A percentile compares a stretch with the other conserved stretches of the same genome.
Conservation (phyloP, 176 grass and related monocot species). For the Calamus simplicifolius region DNA sequence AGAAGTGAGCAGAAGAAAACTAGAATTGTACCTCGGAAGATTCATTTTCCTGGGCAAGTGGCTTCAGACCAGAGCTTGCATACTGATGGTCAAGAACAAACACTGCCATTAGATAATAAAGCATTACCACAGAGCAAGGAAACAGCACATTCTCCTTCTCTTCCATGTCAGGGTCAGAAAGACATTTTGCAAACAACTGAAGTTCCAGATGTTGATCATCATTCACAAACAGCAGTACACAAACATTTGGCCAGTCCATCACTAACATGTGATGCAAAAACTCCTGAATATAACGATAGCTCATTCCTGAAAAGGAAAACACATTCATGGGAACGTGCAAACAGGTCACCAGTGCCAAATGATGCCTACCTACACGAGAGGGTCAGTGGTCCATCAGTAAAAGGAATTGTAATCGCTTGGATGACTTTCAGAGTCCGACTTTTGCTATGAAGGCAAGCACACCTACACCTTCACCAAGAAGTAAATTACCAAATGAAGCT, state of each 20-base stretch:
- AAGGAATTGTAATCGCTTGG: conserved; percentile 24
- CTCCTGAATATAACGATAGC: conserved; percentile 17
- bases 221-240: conserved; percentile 18
- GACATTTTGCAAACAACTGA: conserved; percentile 20
- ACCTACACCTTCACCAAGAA: conserved; percentile 18
- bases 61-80: conserved; percentile 14
- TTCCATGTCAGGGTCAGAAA: conserved; percentile 3
- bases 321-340: conserved; percentile 27
- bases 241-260: conserved; percentile 20
- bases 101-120: conserved; percentile 34
- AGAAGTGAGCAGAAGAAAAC: conserved; percentile 16
- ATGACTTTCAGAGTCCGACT: conserved; percentile 58
- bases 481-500: conserved; percentile 37
- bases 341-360: conserved; percentile 30
- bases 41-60: conserved; percentile 28
- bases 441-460: conserved; percentile 48
- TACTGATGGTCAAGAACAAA: conserved; percentile 25
- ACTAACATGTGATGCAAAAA: conserved; percentile 18
- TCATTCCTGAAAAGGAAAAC: conserved; percentile 31
- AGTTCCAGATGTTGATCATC: conserved; percentile 30
- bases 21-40: conserved; percentile 27
- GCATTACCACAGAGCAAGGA: conserved; percentile 28
- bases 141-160: conserved; percentile 20
- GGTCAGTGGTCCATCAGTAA: conserved; percentile 26
- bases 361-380: conserved; percentile 21